Conservation (phyloP, 805 yeast species). For the Peterozyma xylosa region DNA sequence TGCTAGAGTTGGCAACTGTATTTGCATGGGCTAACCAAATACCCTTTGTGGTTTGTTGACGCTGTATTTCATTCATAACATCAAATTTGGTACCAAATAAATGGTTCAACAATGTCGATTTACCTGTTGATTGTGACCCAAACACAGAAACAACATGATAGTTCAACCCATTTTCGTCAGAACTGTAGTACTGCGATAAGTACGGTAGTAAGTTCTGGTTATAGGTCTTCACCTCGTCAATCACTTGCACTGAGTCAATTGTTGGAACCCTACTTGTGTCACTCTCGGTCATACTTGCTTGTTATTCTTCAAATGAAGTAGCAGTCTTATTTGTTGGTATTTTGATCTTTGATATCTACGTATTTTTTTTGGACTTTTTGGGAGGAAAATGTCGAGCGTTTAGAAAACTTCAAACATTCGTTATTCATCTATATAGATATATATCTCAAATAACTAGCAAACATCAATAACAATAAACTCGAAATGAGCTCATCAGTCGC, state of each 20-base stretch:
- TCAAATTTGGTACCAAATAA: constrained; percentile 84
- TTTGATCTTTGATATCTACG: not conserved
- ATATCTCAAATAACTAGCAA: not conserved
- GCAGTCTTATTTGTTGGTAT: not conserved
- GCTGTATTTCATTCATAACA: constrained; percentile 80
- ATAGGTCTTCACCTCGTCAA: constrained; percentile 54
- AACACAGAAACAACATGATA: constrained; percentile 93
- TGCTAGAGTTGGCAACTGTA: constrained; percentile 22
- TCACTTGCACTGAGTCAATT: constrained; percentile 44
- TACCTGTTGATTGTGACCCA: constrained; percentile 96
- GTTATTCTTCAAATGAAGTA: not conserved
- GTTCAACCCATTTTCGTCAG: constrained; percentile 46
- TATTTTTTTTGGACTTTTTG: not conserved
- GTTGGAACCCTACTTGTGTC: not conserved
- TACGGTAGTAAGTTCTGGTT: constrained; percentile 25
- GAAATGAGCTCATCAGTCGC: not conserved
- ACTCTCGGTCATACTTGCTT: not conserved
- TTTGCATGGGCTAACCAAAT: constrained; percentile 65
- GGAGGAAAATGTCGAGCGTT: no score
- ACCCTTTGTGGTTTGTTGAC: constrained; percentile 90
- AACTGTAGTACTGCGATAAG: constrained; percentile 18
- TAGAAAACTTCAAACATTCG: no score
- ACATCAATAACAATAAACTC: not conserved
- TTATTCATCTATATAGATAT: no score
- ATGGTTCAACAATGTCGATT: constrained; percentile 82